Conservation (phyloP, 1,284 basidiomycete genomes). For the Vanrija sp. region DNA sequence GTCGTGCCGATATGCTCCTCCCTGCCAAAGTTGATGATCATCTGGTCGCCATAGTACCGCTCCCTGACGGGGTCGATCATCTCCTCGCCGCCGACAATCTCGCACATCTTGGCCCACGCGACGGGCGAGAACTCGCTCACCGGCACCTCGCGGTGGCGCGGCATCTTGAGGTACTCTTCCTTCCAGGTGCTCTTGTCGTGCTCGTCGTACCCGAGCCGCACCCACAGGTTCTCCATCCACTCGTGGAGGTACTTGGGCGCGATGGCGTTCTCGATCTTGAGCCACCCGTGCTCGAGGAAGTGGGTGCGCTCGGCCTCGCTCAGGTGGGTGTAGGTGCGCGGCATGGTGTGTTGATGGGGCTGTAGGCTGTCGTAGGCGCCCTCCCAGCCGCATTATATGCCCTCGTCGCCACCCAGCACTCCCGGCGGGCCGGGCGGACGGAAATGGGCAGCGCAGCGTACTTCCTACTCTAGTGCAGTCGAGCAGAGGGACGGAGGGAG, state of each 20-base stretch:
- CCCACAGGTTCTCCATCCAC: conserved; percentile 34
- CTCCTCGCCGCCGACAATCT: conserved; percentile 34
- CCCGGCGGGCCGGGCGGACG: too few relatives aligned
- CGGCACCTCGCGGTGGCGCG: conserved; percentile 28
- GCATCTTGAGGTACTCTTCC: conserved; percentile 32
- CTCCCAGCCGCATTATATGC: too few relatives aligned
- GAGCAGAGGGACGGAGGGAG: too few relatives aligned
- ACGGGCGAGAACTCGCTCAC: conserved; percentile 27
- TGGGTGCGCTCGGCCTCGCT: conserved; percentile 20
- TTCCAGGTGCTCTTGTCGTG: conserved; percentile 40
- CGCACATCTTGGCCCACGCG: conserved; percentile 33
- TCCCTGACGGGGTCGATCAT: conserved; percentile 29
- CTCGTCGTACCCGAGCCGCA: conserved; percentile 33
- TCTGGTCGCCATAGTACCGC: conserved; percentile 34
- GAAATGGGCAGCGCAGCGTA: too few relatives aligned
- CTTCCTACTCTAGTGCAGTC: too few relatives aligned
- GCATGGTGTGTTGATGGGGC: neutral
- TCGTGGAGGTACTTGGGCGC: conserved; percentile 18
- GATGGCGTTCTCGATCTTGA: conserved; percentile 30
- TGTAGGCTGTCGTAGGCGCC: too few relatives aligned
- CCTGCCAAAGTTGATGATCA: conserved; percentile 33
- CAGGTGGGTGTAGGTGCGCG: conserved; percentile 19
- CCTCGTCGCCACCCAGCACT: too few relatives aligned
- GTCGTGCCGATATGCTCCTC: conserved; percentile 12
- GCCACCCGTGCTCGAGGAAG: conserved; percentile 38